Evolutionary conservation across 305 asterid species (phyloP), one percentile per base, ranked within the genome.

Genomic region (Fraxinus platypoda): DNA sequence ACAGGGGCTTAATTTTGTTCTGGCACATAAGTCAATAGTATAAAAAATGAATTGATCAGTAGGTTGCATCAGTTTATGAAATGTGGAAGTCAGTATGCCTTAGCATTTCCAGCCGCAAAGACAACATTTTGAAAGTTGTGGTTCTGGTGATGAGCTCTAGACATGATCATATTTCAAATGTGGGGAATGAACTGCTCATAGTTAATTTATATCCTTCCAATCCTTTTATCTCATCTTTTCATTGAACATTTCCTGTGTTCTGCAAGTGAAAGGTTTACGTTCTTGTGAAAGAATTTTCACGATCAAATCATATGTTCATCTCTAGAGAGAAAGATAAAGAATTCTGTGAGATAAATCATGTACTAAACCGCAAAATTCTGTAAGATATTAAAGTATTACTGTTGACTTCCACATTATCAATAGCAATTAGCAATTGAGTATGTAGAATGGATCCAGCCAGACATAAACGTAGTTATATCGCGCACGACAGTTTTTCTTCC

Each of bases 231-330:
- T 12, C 26, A 1, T 46, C 15, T 59, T 59, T 26, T 71, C 37
- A 34, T 21, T 23, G 26, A 43, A 41, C 8, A 4, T 30, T 30
- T 77, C 12, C 6, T 31, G 25, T 19, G 73, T 62, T 26, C 35
- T 66, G n/a, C 74, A 66, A 66, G 74, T 26, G 74, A 66, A 66
- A 26, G 74, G 34, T 41, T 25, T 76, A 76, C 8, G n/a, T 34
- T 70, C 34, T 57, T 71, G 26, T 64, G n/a, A 21, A 76, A 46
- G 13, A 38, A 64, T 73, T 64, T 78, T 80, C 75, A 43, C 13
- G 4, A 59, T 84, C 38, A 25, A 81, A 33, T 81, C 70, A 21
- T n/a, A 34, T 77, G 77, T 46, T 46, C 66, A 77, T n/a, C 26
- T 26, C 19, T 21, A 12, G 34, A 23, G 57, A 25, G 74, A 34